phyloP scores from a whole-genome alignment of 1,284 basidiomycete species.

The Stereum hirsutum region DNA sequence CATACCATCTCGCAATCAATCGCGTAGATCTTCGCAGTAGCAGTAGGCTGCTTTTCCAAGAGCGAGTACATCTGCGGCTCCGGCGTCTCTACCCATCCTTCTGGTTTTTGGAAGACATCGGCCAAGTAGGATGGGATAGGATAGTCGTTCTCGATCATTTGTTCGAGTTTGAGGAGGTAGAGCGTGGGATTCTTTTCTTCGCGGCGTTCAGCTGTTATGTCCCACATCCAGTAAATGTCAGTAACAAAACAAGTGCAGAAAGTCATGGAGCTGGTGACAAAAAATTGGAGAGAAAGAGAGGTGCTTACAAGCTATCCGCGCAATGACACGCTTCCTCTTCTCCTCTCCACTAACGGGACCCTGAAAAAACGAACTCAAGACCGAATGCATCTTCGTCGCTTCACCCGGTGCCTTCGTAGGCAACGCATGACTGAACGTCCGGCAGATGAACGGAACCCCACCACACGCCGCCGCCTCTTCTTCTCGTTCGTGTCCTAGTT shows the following conservation, averaged over 20 bases:
- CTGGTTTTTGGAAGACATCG: slow-evolving; percentile 52
- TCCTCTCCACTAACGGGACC: slow-evolving; percentile 72
- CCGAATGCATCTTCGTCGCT: slow-evolving; percentile 74
- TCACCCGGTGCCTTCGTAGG: slow-evolving; percentile 89
- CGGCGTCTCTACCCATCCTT: slow-evolving; percentile 73
- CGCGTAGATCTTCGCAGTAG: slow-evolving; percentile 41
- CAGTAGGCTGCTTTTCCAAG: slow-evolving; percentile 16
- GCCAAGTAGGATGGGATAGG: slow-evolving; percentile 75
- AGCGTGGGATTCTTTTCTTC: slow-evolving; percentile 52
- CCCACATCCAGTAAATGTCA: not conserved
- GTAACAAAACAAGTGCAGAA: too few species aligned
- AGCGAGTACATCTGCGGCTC: slow-evolving; percentile 21
- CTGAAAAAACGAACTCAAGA: slow-evolving; percentile 73
- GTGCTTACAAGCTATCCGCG: slow-evolving; percentile 45
- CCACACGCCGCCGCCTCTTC: slow-evolving; percentile 20
- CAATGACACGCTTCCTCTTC: slow-evolving; percentile 54
- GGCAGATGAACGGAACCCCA: slow-evolving; percentile 65
- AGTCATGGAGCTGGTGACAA: too few species aligned
- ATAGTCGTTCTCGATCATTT: slow-evolving; percentile 90
- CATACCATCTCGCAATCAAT: slow-evolving; percentile 94
- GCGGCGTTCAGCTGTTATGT: slow-evolving; percentile 43
- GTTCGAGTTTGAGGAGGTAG: slow-evolving; percentile 69
- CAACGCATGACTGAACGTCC: slow-evolving; percentile 84
- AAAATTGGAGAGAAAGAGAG: not conserved
- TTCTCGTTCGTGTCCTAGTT: slow-evolving; percentile 6